These are phyloP conservation scores for Tolypocladium album DNA, from an alignment of 2,329 filamentous ascomycete species.

Conservation along the genomic window DNA sequence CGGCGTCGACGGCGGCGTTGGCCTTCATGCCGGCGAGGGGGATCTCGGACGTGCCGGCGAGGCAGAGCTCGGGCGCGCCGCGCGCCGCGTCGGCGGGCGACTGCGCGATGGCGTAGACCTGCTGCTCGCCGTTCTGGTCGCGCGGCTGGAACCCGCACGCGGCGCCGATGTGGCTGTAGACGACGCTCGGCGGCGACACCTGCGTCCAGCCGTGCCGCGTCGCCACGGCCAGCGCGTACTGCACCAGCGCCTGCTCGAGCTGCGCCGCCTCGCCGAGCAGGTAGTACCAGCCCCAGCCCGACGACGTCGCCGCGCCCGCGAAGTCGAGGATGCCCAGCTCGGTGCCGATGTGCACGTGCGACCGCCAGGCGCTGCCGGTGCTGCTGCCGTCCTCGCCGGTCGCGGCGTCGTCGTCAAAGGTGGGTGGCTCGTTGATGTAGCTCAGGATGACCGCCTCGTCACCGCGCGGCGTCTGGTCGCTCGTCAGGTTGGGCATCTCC, in stretches of 20 bases:
- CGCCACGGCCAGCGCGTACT: slow-evolving; percentile 70
- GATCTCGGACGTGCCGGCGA: slow-evolving; percentile 90
- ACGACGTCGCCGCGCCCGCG: slow-evolving; percentile 64
- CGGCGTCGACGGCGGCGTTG: slow-evolving; percentile 52
- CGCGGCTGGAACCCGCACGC: slow-evolving; percentile 93
- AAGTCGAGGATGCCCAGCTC: slow-evolving; percentile 91
- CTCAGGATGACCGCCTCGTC: slow-evolving; percentile 52
- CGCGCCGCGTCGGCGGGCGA: slow-evolving; percentile 47
- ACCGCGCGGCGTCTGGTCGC: slow-evolving; percentile 61
- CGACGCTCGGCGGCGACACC: slow-evolving; percentile 77
- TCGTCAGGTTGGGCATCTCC: slow-evolving; percentile 79
- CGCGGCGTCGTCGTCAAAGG: slow-evolving; percentile 18
- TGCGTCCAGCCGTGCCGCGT: slow-evolving; percentile 66
- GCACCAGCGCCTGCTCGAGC: slow-evolving; percentile 87
- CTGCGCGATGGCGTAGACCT: slow-evolving; percentile 75
- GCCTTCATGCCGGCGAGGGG: slow-evolving; percentile 87
- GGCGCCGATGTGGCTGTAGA: slow-evolving; percentile 82
- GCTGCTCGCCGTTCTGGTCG: slow-evolving; percentile 82
- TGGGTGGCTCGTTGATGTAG: slow-evolving; percentile 67
- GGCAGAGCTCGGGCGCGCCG: slow-evolving; percentile 57
- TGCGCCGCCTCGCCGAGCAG: slow-evolving; percentile 83
- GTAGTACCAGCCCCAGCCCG: slow-evolving; percentile 98
- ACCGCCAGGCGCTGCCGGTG: slow-evolving; percentile 41
- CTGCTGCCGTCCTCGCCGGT: slow-evolving; percentile 6
- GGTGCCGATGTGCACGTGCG: slow-evolving; percentile 77